phyloP scores from a whole-genome alignment of 202 grass and related monocot species.

The Dendrocalamus latiflorus region DNA sequence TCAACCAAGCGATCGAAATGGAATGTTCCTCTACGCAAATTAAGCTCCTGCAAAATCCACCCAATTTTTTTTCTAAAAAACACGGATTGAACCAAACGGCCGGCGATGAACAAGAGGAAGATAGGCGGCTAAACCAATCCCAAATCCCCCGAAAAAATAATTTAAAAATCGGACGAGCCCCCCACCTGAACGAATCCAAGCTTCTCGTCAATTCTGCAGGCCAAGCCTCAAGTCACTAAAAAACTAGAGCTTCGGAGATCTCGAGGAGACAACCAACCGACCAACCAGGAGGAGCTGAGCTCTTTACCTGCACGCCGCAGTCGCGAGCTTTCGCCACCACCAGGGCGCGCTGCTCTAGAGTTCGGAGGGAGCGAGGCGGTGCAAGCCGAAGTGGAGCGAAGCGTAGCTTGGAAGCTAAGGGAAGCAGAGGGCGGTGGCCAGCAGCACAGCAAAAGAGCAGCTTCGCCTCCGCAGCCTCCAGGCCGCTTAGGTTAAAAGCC shows the following conservation, averaged over 20 bases:
- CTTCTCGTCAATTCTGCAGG: neutral
- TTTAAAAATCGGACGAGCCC: neutral
- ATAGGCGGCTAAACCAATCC: neutral
- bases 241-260: neutral
- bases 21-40: too few species aligned
- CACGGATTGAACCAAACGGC: neutral
- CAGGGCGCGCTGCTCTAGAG: neutral
- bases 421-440: neutral
- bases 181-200: neutral
- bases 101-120: neutral
- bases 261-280: neutral
- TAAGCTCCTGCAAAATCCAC: too few species aligned
- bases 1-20: neutral
- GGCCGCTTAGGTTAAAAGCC: neutral
- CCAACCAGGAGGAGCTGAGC: neutral
- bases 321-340: neutral
- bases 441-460: neutral
- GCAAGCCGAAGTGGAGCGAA: neutral
- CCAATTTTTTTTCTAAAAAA: neutral
- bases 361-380: neutral
- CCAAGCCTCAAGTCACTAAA: neutral
- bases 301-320: neutral
- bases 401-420: constrained; percentile 15
- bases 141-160: neutral
- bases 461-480: neutral